phyloP scores from a whole-genome alignment of 257 asterid species.

The Cinchona pubescens region DNA sequence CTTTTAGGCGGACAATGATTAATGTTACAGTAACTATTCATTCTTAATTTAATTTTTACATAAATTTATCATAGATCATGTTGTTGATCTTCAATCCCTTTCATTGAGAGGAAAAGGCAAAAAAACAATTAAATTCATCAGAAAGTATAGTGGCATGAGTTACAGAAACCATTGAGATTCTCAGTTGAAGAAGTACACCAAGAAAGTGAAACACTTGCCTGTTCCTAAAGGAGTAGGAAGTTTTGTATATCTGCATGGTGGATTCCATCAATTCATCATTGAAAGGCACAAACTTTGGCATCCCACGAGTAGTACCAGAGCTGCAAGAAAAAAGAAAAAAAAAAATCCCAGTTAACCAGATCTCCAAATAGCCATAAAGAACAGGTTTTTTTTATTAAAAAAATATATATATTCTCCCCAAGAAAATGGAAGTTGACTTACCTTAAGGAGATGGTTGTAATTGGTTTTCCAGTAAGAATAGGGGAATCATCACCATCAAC shows the following conservation, averaged over 20 bases:
- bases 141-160: too few relatives aligned
- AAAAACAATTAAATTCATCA: not conserved
- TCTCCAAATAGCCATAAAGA: not conserved
- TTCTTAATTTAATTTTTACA: not conserved
- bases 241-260: conserved; percentile 81
- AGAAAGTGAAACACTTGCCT: conserved; percentile 39
- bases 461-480: conserved; percentile 67
- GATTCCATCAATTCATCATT: conserved; percentile 86
- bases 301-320: conserved; percentile 96
- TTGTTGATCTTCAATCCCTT: not conserved
- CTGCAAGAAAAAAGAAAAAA: too few relatives aligned
- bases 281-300: conserved; percentile 98
- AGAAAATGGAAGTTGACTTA: conserved; percentile 3
- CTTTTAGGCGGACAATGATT: not conserved
- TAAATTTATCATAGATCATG: not conserved
- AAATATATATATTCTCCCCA: not conserved
- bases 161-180: not conserved
- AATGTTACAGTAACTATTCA: not conserved
- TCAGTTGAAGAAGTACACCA: not conserved
- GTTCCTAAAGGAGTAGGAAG: conserved; percentile 86
- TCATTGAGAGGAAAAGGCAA: not conserved
- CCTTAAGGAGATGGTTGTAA: conserved; percentile 88
- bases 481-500: conserved; percentile 71
- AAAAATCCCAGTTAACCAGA: conserved; percentile 6
- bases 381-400: not conserved